phyloP scores from a whole-genome alignment of 306 rosid species.

The Castanea mollissima region DNA sequence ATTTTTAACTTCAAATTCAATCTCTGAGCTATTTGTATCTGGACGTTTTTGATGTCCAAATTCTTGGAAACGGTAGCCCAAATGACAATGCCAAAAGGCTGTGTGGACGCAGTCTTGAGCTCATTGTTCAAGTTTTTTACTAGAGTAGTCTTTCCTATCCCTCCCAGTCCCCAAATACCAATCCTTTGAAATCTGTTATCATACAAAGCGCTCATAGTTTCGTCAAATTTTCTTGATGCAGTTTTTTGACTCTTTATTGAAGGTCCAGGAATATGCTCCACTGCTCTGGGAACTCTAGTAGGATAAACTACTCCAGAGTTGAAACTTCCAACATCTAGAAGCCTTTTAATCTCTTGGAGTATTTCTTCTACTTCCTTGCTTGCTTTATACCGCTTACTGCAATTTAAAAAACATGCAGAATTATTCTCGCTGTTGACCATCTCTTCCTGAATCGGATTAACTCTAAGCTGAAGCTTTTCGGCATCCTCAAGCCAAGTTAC shows the following conservation, averaged over 20 bases:
- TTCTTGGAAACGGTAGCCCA: constrained; percentile 27
- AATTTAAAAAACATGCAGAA: background rate
- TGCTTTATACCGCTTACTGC: background rate
- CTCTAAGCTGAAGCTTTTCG: background rate
- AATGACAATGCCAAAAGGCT: constrained; percentile 18
- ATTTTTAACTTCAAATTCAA: background rate
- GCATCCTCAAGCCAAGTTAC: background rate
- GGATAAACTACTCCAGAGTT: background rate
- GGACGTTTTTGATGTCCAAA: constrained; percentile 17
- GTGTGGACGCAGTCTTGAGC: background rate
- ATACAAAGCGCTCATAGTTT: background rate
- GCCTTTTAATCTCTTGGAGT: background rate
- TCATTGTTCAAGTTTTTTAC: constrained; percentile 21
- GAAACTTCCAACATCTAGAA: background rate
- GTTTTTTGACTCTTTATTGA: background rate
- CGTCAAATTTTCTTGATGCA: too few relatives aligned
- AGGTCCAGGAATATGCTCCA: too few relatives aligned
- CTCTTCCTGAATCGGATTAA: background rate
- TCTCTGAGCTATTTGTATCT: constrained; percentile 15
- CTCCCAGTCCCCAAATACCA: constrained; percentile 26
- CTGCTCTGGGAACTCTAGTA: background rate
- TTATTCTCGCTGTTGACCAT: too few relatives aligned
- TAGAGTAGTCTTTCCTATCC: constrained; percentile 23
- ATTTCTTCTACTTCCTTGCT: background rate
- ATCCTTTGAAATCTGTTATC: background rate